These are phyloP conservation scores for Globisporangium paroecandrum DNA, from an alignment of 352 stramenopile genomes.

Conservation along the genomic window DNA sequence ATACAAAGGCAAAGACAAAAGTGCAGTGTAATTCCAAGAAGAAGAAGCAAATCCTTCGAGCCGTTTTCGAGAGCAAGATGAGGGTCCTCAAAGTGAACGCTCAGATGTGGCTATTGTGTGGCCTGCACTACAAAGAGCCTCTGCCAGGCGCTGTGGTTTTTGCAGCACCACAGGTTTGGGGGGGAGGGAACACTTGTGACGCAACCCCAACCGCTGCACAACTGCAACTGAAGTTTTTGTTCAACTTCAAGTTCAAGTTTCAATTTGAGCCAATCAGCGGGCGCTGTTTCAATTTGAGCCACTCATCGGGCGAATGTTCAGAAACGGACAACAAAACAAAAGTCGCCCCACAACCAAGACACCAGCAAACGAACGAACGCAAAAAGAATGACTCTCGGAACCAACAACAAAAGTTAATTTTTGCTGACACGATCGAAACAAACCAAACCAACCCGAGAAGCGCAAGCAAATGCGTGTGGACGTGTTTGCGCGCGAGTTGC, in stretches of 20 bases:
- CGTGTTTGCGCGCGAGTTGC: no score
- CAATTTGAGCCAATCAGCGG: background rate
- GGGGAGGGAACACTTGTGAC: background rate
- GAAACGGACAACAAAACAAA: background rate
- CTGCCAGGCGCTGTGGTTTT: background rate
- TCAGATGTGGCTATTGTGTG: background rate
- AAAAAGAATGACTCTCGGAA: background rate
- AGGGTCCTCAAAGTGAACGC: background rate
- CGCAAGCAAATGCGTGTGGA: no score
- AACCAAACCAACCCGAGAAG: no score
- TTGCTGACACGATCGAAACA: background rate
- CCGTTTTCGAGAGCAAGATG: background rate
- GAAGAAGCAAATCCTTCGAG: background rate
- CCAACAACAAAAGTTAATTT: background rate
- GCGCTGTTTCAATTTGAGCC: no score
- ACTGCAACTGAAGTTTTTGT: slow-evolving; percentile 7
- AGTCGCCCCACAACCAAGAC: background rate
- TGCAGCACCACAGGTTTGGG: background rate
- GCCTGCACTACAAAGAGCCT: no score
- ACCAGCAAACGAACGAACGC: background rate
- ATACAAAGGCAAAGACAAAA: no score
- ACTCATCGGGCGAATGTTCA: background rate
- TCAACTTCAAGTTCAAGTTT: slow-evolving; percentile 9
- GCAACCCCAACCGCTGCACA: slow-evolving; percentile 10
- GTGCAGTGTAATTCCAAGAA: background rate